Conservation (phyloP, 495 filamentous ascomycete genomes). For the Penicillium atrosanguineum region DNA sequence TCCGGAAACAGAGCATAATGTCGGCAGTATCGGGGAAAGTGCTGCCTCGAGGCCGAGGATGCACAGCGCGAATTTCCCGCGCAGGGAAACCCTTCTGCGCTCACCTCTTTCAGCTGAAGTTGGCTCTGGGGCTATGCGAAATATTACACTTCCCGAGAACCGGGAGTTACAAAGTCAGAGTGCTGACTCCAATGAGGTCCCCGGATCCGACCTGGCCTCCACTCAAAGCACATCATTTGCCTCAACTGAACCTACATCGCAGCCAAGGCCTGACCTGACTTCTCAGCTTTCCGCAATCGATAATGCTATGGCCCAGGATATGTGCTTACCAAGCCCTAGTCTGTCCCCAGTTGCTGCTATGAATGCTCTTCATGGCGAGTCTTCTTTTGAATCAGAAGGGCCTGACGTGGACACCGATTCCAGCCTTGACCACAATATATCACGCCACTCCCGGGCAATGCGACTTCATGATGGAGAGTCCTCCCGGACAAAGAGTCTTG, state of each 20-base stretch:
- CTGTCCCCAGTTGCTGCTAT: constrained; percentile 87
- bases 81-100: constrained; percentile 34
- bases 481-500: constrained; percentile 9
- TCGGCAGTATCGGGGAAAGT: constrained; percentile 30
- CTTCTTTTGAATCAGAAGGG: constrained; percentile 45
- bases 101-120: constrained; percentile 42
- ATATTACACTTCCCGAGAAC: constrained; percentile 3
- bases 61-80: constrained; percentile 34
- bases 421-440: constrained; percentile 38
- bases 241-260: constrained; percentile 20
- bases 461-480: constrained; percentile 17
- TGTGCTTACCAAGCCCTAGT: constrained; percentile 90
- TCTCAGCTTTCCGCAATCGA: constrained; percentile 40
- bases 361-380: constrained; percentile 52
- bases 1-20: constrained; percentile 41
- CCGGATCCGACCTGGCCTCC: constrained; percentile 14
- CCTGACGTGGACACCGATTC: constrained; percentile 47
- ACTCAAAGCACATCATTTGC: constrained; percentile 25
- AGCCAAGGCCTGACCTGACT: constrained; percentile 22
- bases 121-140: constrained; percentile 10
- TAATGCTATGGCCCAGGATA: constrained; percentile 74
- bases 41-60: constrained; percentile 29
- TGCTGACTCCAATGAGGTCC: constrained; percentile 2
- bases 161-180: constrained; percentile 12
- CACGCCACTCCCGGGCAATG: constrained; percentile 22